Evolutionary conservation across 805 yeast species (phyloP).

Genomic region (Priceomyces carsonii): DNA sequence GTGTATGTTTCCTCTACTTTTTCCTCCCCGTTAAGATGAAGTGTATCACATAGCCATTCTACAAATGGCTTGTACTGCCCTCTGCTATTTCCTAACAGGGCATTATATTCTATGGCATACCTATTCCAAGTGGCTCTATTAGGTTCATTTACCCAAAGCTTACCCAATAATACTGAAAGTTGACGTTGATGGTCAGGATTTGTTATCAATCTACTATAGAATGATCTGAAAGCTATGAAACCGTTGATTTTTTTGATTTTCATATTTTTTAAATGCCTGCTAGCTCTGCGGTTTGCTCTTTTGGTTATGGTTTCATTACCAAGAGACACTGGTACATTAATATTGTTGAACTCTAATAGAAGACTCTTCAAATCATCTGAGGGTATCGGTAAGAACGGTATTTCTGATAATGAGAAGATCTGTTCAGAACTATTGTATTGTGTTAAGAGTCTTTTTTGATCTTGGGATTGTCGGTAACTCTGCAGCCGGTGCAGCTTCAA

Average conservation of each 20-base stretch:
- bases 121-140: conserved; percentile 28
- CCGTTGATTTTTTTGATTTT: conserved; percentile 22
- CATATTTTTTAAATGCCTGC: conserved; percentile 3
- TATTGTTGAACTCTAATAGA: conserved; percentile 10
- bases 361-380: conserved; percentile 10
- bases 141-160: conserved; percentile 26
- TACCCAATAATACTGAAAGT: conserved; percentile 22
- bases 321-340: conserved; percentile 3
- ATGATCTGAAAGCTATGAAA: conserved; percentile 31
- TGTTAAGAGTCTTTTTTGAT: background rate
- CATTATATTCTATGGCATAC: conserved; percentile 29
- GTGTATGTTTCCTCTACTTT: conserved; percentile 1
- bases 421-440: conserved; percentile 1
- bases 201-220: conserved; percentile 22
- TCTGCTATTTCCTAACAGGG: background rate
- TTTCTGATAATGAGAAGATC: conserved; percentile 10
- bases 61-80: conserved; percentile 11
- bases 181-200: conserved; percentile 21
- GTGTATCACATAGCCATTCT: conserved; percentile 20
- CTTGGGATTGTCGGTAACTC: background rate
- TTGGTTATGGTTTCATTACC: conserved; percentile 1
- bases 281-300: background rate
- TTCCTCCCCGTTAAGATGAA: conserved; percentile 6
- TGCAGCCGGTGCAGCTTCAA: background rate
- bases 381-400: conserved; percentile 15